Evolutionary conservation across 192 early-diverging fungal species (phyloP).

Genomic region (Chytriomyces sp.): DNA sequence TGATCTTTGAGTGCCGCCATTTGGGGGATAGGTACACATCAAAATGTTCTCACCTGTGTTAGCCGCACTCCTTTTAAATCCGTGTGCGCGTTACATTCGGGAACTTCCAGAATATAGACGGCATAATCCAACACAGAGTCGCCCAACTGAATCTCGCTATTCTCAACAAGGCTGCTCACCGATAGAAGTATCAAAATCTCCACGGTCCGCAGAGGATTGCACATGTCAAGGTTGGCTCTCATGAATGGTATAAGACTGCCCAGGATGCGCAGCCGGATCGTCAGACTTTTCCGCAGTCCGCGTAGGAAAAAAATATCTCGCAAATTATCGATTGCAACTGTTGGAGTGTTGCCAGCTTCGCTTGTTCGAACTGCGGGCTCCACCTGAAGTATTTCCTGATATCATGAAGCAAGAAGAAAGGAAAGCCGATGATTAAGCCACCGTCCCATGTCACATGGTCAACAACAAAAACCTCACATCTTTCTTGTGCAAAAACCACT

Average conservation of each 20-base stretch:
- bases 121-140: conserved; percentile 25
- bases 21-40: too few relatives aligned
- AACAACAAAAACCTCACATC: conserved; percentile 7
- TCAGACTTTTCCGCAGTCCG: conserved; percentile 7
- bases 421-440: background rate
- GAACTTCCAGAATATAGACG: conserved; percentile 17
- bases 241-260: conserved; percentile 24
- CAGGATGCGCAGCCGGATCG: conserved; percentile 4
- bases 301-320: conserved; percentile 1
- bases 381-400: conserved; percentile 13
- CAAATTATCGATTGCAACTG: background rate
- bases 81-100: conserved; percentile 4
- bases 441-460: background rate
- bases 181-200: conserved; percentile 42
- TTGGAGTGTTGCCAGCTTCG: too few relatives aligned
- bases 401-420: background rate
- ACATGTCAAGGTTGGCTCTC: background rate
- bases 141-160: conserved; percentile 9
- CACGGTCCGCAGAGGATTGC: conserved; percentile 17
- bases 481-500: conserved; percentile 25
- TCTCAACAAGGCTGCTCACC: conserved; percentile 72
- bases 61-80: conserved; percentile 19
- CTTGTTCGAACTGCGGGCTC: background rate
- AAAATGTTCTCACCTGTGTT: conserved; percentile 10
- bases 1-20: too few relatives aligned